Evolutionary conservation across 768 basidiomycete genomes (phyloP).

Genomic region (Hericium alpestre): DNA sequence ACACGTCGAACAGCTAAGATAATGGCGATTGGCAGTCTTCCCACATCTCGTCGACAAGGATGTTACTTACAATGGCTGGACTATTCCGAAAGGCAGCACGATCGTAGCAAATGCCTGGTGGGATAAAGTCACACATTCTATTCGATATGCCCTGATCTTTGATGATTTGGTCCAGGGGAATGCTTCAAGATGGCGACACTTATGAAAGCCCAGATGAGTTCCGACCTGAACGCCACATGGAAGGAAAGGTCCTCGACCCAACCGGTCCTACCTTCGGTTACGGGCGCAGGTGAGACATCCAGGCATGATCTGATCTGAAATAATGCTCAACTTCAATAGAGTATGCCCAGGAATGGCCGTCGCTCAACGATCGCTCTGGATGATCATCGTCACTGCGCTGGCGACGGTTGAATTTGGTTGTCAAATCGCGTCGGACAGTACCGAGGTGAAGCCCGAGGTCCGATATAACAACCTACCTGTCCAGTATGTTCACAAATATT

Average conservation of each 20-base stretch:
- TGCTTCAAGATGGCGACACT: conserved; percentile 8
- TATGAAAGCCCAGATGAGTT: conserved; percentile 7
- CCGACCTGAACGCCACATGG: conserved; percentile 6
- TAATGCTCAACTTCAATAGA: background rate
- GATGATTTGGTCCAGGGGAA: conserved; percentile 8
- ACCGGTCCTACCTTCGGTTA: background rate
- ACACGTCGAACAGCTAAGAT: background rate
- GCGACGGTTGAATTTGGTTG: background rate
- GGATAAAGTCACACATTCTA: background rate
- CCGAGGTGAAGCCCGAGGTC: background rate
- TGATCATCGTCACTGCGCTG: background rate
- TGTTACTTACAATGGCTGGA: conserved; percentile 10
- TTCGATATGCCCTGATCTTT: background rate
- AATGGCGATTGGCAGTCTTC: background rate
- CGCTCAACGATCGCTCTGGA: background rate
- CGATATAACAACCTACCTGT: background rate
- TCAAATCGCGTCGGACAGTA: background rate
- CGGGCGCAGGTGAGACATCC: background rate
- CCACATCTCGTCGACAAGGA: conserved; percentile 13
- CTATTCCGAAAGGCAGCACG: conserved; percentile 10
- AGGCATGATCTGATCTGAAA: too few species aligned
- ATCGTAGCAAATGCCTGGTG: conserved; percentile 13
- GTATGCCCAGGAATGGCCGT: background rate
- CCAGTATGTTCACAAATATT: background rate
- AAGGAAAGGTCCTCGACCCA: background rate